Conservation (phyloP, 208 protist genomes). For the Giardia duodenalis region DNA sequence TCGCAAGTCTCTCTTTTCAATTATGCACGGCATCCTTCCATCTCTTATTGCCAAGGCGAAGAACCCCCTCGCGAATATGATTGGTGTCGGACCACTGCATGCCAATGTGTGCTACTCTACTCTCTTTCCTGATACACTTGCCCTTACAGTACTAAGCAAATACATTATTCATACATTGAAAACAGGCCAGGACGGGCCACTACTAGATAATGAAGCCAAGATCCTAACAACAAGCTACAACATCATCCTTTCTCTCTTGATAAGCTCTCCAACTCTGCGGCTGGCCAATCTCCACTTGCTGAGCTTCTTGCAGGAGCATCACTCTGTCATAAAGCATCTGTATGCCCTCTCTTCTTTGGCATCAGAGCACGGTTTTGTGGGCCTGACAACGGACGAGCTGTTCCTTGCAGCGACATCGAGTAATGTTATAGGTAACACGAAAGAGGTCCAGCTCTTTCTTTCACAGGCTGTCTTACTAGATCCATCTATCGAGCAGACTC, state of each 20-base stretch:
- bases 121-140: too few relatives aligned
- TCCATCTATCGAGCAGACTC: not conserved
- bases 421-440: not conserved
- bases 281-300: not conserved
- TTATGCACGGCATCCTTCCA: too few relatives aligned
- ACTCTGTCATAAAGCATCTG: not conserved
- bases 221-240: too few relatives aligned
- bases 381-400: not conserved
- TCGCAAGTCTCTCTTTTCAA: too few relatives aligned
- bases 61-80: too few relatives aligned
- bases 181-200: too few relatives aligned
- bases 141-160: too few relatives aligned
- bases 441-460: not conserved
- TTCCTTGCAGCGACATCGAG: not conserved
- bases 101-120: too few relatives aligned
- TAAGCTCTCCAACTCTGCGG: not conserved
- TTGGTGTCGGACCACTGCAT: too few relatives aligned
- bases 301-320: not conserved
- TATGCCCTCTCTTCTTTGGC: not conserved
- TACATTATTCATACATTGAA: too few relatives aligned
- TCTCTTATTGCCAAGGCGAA: too few relatives aligned
- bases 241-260: not conserved
- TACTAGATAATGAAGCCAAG: too few relatives aligned
- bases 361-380: not conserved
- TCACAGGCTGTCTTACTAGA: not conserved